These are phyloP conservation scores for Backusella tarrabulga DNA, from an alignment of 192 early-diverging fungal species.

Conservation along the genomic window DNA sequence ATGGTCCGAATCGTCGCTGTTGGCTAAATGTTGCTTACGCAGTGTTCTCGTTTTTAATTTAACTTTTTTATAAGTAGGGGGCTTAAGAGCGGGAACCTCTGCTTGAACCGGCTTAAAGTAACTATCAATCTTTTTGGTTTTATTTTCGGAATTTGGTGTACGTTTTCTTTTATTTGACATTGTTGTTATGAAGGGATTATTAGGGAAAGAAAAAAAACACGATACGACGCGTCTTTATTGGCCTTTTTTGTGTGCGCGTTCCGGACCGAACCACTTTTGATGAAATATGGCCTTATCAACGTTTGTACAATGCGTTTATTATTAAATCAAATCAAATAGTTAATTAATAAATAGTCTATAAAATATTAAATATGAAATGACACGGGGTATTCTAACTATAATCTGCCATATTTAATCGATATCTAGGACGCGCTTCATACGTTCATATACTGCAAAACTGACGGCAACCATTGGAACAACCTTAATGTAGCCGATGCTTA, in stretches of 20 bases:
- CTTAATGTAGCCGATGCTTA: conserved; percentile 96
- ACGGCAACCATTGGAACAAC: conserved; percentile 92
- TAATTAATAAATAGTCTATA: too few relatives aligned
- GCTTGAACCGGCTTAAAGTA: not conserved
- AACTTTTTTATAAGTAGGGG: not conserved
- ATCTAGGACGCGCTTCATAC: conserved; percentile 61
- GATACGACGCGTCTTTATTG: too few relatives aligned
- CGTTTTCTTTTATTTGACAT: not conserved
- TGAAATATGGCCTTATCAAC: too few relatives aligned
- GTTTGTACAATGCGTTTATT: too few relatives aligned
- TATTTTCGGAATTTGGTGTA: not conserved
- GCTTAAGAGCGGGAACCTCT: not conserved
- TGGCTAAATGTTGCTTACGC: not conserved
- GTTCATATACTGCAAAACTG: conserved; percentile 86
- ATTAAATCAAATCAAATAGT: too few relatives aligned
- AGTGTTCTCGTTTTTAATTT: not conserved
- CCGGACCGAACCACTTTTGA: too few relatives aligned
- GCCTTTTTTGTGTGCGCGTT: too few relatives aligned
- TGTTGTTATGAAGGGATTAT: not conserved
- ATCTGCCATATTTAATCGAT: conserved; percentile 38
- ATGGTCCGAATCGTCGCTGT: not conserved
- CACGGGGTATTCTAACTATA: too few relatives aligned
- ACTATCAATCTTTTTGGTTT: not conserved
- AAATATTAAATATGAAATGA: too few relatives aligned
- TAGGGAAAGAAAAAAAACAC: not conserved